Conservation (phyloP, 2,329 filamentous ascomycete genomes). For the Colletotrichum magnum region DNA sequence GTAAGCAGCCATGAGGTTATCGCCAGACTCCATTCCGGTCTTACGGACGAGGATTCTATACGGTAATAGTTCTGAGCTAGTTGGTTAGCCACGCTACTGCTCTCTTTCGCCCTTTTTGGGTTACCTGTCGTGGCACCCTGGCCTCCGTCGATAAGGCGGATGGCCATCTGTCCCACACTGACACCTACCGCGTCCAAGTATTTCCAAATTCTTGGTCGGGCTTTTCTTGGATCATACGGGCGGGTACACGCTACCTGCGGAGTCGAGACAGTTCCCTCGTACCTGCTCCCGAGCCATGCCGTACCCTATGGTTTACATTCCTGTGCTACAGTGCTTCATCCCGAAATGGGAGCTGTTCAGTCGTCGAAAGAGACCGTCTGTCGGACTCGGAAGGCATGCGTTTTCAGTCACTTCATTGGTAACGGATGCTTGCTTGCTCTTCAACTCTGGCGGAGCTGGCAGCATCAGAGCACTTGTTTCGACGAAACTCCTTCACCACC, state of each 20-base stretch:
- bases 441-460: too few relatives aligned
- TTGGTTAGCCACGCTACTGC: not conserved
- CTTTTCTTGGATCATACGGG: not conserved
- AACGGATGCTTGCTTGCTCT: conserved; percentile 3
- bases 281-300: conserved; percentile 3
- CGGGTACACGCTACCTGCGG: conserved; percentile 8
- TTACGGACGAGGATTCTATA: not conserved
- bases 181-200: conserved; percentile 7
- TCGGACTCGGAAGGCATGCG: conserved; percentile 7
- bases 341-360: conserved; percentile 15
- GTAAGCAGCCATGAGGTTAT: conserved; percentile 1
- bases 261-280: conserved; percentile 26
- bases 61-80: not conserved
- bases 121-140: conserved; percentile 13
- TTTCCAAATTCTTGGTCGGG: conserved; percentile 26
- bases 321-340: not conserved
- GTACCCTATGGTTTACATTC: not conserved
- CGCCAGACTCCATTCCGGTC: not conserved
- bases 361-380: not conserved
- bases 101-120: not conserved
- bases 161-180: conserved; percentile 8
- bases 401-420: not conserved
- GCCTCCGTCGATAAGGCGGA: conserved; percentile 24
- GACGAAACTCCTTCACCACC: too few relatives aligned
- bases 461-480: too few relatives aligned